Evolutionary conservation across 2,329 filamentous ascomycete species (phyloP).

Genomic region (Calonectria hawksworthii): DNA sequence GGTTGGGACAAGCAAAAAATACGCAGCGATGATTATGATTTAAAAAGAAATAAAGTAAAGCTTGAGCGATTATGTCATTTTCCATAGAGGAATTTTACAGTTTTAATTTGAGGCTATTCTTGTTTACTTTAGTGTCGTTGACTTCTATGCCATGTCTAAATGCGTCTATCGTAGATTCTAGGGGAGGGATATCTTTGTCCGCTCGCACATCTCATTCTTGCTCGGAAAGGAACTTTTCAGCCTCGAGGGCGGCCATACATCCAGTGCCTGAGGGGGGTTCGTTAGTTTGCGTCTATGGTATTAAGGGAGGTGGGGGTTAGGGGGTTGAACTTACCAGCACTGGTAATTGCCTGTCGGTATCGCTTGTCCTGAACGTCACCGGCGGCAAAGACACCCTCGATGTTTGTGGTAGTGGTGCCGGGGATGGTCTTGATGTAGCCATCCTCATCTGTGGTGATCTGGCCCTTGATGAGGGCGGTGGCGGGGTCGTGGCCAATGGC

Average conservation of each 20-base stretch:
- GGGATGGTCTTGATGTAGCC: conserved; percentile 92
- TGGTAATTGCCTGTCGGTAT: conserved; percentile 97
- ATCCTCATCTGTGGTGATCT: conserved; percentile 89
- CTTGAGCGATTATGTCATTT: conserved; percentile 18
- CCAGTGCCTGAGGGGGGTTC: conserved; percentile 76
- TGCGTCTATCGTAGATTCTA: conserved; percentile 41
- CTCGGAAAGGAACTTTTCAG: conserved; percentile 92
- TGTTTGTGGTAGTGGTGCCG: conserved; percentile 88
- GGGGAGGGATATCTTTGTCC: conserved; percentile 27
- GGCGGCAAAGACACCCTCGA: conserved; percentile 94
- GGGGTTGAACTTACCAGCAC: conserved; percentile 78
- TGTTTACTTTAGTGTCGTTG: conserved; percentile 24
- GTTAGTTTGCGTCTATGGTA: not conserved
- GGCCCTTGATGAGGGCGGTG: conserved; percentile 89
- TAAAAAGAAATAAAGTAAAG: conserved; percentile 19
- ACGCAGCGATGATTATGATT: conserved; percentile 2
- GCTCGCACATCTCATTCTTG: conserved; percentile 62
- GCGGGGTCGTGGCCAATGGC: conserved; percentile 97
- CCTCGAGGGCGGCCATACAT: conserved; percentile 95
- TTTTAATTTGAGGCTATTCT: conserved; percentile 24
- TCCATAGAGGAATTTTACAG: conserved; percentile 26
- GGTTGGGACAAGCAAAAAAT: not conserved
- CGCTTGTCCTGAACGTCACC: conserved; percentile 99
- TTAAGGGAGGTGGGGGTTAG: not conserved
- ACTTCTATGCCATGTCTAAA: conserved; percentile 33